Base-by-base conservation (phyloP, 345 rosid species). In the Aquilaria malaccensis region DNA sequence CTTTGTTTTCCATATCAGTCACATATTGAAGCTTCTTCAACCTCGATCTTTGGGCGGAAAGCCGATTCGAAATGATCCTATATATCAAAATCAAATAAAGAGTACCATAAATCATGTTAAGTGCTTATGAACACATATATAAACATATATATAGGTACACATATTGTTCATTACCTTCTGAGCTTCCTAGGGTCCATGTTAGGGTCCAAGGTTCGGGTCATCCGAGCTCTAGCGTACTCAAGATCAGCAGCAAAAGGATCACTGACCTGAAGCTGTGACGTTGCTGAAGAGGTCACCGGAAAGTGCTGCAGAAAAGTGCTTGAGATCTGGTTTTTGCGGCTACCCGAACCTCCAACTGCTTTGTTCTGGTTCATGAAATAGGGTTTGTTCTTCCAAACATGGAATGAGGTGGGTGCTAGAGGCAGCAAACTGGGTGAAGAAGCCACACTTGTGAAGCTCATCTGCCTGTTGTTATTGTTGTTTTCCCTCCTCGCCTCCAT, bases 51-150 rank as follows among this genome's bases (percentile, higher is more conserved):
- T 70, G 62, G 33, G 83, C 76, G 14, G 80, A 75, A 11, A 52
- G 49, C 13, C 80, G 72, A 50, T 75, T 79, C 5, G 77, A 63
- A 10, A 70, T n/a, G 45, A 45, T 46, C 71, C 83, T 79, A 49
- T 56, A 62, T 7, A 59, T 9, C 6, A 61, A 58, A 33, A n/a
- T 55, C 31, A 46, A 33, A 43, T 58, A 61, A 1, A 14, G 10
- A 3, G 22, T 13, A 6, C 31, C 48, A 9, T 41, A 48, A 30
- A 30, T 14, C 14, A 3, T 14, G 48, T 11, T 7, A 33, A 30
- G 48, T n/a, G 49, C 11, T 11, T 14, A 10, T 33, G 46, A 33
- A 29, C n/a, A 29, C 22, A 22, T 22, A 22, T 22, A 22, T 2
- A 48, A 14, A 10, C n/a, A 47, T 29, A 30, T 1, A 13, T 55